Evolutionary conservation across 2,329 filamentous ascomycete genomes (phyloP).

Genomic region (Talaromyces sp.): DNA sequence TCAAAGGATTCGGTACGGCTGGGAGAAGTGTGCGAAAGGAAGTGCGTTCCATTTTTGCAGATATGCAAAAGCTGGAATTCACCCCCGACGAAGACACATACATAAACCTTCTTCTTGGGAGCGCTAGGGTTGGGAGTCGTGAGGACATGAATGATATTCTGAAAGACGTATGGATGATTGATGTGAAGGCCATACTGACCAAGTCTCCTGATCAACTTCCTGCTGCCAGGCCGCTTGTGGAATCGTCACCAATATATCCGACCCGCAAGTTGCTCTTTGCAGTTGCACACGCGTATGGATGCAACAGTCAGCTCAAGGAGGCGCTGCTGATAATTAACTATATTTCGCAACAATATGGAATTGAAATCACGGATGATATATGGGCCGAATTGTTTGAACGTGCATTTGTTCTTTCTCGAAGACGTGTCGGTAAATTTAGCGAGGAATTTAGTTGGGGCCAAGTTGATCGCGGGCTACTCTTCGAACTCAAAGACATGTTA

Average conservation of each 20-base stretch:
- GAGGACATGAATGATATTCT: slow-evolving; percentile 48
- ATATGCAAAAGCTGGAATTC: slow-evolving; percentile 47
- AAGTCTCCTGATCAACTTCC: slow-evolving; percentile 30
- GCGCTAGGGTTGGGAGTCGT: slow-evolving; percentile 52
- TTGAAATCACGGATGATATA: slow-evolving; percentile 55
- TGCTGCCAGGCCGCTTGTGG: slow-evolving; percentile 40
- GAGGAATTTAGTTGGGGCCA: slow-evolving; percentile 25
- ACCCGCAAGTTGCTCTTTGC: slow-evolving; percentile 58
- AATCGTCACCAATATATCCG: slow-evolving; percentile 57
- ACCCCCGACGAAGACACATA: slow-evolving; percentile 52
- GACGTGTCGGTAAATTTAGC: slow-evolving; percentile 36
- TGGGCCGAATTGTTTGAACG: slow-evolving; percentile 69
- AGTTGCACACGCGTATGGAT: slow-evolving; percentile 66
- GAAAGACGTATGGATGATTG: slow-evolving; percentile 53
- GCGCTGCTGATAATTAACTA: slow-evolving; percentile 61
- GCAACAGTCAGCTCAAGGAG: slow-evolving; percentile 59
- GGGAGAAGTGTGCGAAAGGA: slow-evolving; percentile 31
- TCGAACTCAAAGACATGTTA: slow-evolving; percentile 59
- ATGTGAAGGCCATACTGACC: slow-evolving; percentile 42
- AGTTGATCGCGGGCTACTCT: slow-evolving; percentile 46
- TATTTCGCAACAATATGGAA: slow-evolving; percentile 57
- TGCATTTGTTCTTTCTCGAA: slow-evolving; percentile 57
- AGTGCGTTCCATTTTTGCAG: slow-evolving; percentile 43
- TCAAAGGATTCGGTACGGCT: slow-evolving; percentile 31
- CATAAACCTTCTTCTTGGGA: slow-evolving; percentile 51